Base-by-base conservation (phyloP, 306 rosid genomes). In the Acacia crassicarpa region DNA sequence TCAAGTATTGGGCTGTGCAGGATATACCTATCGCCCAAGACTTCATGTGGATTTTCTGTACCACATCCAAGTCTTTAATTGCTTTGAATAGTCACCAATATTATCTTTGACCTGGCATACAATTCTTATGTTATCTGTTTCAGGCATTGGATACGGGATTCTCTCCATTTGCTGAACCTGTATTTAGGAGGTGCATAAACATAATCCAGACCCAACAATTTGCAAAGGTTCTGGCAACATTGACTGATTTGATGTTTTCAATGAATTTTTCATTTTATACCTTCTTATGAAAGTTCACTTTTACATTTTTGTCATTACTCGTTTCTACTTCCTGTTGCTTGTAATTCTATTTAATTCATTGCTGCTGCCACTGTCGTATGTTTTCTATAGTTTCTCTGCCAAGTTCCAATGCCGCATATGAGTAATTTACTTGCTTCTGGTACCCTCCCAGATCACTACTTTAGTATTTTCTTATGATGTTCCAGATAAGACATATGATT, bases 61-160 rank as follows among this genome's bases (percentile, higher is more conserved):
- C 13, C 40, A 40, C 45, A 67, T 25, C 23, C 38, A 62, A 43
- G 45, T 75, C 75, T 23, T 51, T 68, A 68, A 35, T 44, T 75
- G 35, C 78, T 69, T 38, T 69, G 33, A 33, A 56, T n/a, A 79
- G 25, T 62, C 54, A 20, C 62, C 72, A 38, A 15, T 58, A n/a
- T 51, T 33, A 49, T 32, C 8, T 81, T 72, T 82, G 83, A 51
- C 32, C 79, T 76, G 68, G 58, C 58, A 17, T 66, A 11, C 8
- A 86, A 30, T 81, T 51, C 61, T 73, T 77, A 25, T 78, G 86
- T 74, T 35, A 46, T 81, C 86, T 84, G 72, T 76, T 82, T 68
- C 92, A 96, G 99, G 99, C 98, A 45, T 77, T 96, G 90, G 98
- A 98, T 59, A 77, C 90, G 0, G 99, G 98, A 84, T 96, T 96